Conservation (phyloP, 257 asterid genomes). For the Scutellaria baicalensis region DNA sequence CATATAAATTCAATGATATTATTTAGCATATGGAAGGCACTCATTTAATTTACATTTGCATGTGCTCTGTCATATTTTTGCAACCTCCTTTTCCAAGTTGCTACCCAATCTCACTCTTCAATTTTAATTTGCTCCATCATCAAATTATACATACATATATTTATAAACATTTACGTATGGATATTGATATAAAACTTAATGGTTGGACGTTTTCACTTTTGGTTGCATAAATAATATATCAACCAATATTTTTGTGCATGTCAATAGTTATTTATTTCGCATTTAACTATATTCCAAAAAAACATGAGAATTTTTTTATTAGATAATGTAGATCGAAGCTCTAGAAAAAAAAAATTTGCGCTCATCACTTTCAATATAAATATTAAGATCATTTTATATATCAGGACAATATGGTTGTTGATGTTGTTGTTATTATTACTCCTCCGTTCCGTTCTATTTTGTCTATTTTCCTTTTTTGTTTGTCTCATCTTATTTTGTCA, state of each 20-base stretch:
- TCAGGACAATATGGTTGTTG: no score
- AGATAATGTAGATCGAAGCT: no score
- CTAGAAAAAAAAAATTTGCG: no score
- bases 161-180: neutral
- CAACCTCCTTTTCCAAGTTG: constrained; percentile 4
- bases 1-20: neutral
- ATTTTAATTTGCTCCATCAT: neutral
- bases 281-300: neutral
- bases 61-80: constrained; percentile 15
- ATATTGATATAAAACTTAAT: no score
- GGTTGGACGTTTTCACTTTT: no score
- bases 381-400: no score
- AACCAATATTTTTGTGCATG: neutral
- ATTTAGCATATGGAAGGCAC: constrained; percentile 7
- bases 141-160: neutral
- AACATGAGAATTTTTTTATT: neutral
- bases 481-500: no score
- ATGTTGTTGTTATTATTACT: neutral
- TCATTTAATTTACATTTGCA: neutral
- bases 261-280: neutral
- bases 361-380: no score
- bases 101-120: constrained; percentile 13
- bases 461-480: no score
- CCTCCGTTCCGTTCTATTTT: no score
- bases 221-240: neutral